A percentile compares a stretch with the other conserved stretches of the same genome.
Conservation (phyloP, 345 rosid species). For the Brassica napus region Da-Ae NC_063436.1:1948501-1949000, state of each 20-base stretch:
- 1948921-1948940: slow-evolving; percentile 49
- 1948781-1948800: background rate
- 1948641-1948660: background rate
- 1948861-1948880: slow-evolving; percentile 54
- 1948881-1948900: slow-evolving; percentile 57
- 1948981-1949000: slow-evolving; percentile 51
- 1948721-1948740: background rate
- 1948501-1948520: slow-evolving; percentile 77
- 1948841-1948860: slow-evolving; percentile 44
- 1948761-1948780: background rate
- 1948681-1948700: background rate
- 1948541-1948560: slow-evolving; percentile 27
- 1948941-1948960: slow-evolving; percentile 49
- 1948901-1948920: slow-evolving; percentile 55
- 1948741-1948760: no score
- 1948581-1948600: slow-evolving; percentile 34
- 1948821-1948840: background rate
- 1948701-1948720: background rate
- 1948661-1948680: background rate
- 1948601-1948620: slow-evolving; percentile 48
- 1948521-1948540: slow-evolving; percentile 34
- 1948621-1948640: background rate
- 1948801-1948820: background rate
- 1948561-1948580: slow-evolving; percentile 38
- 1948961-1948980: slow-evolving; percentile 51